Evolutionary conservation across 75 land plant genomes (phyloP).

Genomic region (Picea sitchensis): DNA sequence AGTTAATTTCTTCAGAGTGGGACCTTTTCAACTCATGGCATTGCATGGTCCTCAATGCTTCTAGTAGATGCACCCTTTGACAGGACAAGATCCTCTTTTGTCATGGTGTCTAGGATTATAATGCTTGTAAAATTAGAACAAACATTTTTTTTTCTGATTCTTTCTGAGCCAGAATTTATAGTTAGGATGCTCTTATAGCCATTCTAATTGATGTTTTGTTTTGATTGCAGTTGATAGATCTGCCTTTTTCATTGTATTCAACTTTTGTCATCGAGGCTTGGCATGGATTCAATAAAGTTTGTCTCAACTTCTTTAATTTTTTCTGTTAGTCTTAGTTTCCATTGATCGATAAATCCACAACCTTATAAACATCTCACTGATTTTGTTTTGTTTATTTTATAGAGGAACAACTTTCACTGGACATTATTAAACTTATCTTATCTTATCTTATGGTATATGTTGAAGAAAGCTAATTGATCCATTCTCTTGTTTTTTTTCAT

Average conservation of each 20-base stretch:
- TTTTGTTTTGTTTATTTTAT: not conserved
- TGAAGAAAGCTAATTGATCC: not conserved
- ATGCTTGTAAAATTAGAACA: too few relatives aligned
- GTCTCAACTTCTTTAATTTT: slow-evolving; percentile 7
- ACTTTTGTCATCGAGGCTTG: slow-evolving; percentile 98
- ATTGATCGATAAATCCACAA: not conserved
- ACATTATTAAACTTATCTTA: not conserved
- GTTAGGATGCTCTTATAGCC: not conserved
- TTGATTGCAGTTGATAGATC: slow-evolving; percentile 71
- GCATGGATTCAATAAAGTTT: slow-evolving; percentile 97
- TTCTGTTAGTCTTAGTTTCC: not conserved
- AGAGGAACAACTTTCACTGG: too few relatives aligned
- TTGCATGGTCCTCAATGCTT: too few relatives aligned
- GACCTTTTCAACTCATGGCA: too few relatives aligned
- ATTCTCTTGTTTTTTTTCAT: slow-evolving; percentile 9
- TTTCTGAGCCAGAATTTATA: not conserved
- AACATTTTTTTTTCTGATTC: not conserved
- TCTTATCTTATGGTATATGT: not conserved
- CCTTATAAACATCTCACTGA: not conserved
- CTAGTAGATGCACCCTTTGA: too few relatives aligned
- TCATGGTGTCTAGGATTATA: too few relatives aligned
- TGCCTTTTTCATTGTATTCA: slow-evolving; percentile 96
- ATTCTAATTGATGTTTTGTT: slow-evolving; percentile 4
- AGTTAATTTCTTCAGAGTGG: too few relatives aligned
- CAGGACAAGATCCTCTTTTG: too few relatives aligned